Conservation (phyloP, 257 asterid species). For the Voacanga thouarsii region DNA sequence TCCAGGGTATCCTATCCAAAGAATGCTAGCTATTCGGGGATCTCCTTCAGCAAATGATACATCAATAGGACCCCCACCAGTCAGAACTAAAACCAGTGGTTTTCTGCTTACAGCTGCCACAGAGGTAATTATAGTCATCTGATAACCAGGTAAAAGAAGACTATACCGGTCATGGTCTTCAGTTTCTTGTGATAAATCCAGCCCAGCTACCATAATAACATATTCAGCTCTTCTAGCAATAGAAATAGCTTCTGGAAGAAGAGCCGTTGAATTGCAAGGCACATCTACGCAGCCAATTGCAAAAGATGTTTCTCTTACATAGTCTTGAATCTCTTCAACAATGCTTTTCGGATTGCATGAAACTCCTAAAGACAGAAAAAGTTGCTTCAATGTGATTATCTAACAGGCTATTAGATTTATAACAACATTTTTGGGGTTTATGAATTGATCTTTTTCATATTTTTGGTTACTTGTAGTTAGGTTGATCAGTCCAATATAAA, state of each 20-base stretch:
- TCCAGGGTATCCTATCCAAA: constrained; percentile 98
- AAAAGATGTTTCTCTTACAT: constrained; percentile 44
- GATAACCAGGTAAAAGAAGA: constrained; percentile 91
- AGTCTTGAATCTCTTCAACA: constrained; percentile 44
- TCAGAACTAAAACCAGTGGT: constrained; percentile 71
- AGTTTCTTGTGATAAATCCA: constrained; percentile 82
- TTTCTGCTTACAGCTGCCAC: constrained; percentile 62
- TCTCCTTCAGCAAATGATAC: constrained; percentile 65
- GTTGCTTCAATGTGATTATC: not conserved
- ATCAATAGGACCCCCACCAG: constrained; percentile 92
- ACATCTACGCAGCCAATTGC: constrained; percentile 70
- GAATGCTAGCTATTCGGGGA: constrained; percentile 60
- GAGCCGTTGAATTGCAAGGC: constrained; percentile 61
- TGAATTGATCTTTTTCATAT: not conserved
- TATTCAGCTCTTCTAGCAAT: constrained; percentile 58
- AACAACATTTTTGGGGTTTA: no score
- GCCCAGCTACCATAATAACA: constrained; percentile 69
- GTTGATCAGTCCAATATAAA: no score
- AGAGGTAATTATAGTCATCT: constrained; percentile 47
- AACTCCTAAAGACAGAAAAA: constrained; percentile 45
- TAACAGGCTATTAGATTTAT: not conserved
- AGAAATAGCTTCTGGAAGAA: constrained; percentile 55
- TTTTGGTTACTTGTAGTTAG: not conserved
- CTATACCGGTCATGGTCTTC: constrained; percentile 88
- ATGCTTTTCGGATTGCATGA: constrained; percentile 73